A percentile compares a stretch with the other conserved stretches of the same genome.
Evolutionary conservation across 139 green algal species (phyloP).

Genomic region (Yamagishiella unicocca): DNA sequence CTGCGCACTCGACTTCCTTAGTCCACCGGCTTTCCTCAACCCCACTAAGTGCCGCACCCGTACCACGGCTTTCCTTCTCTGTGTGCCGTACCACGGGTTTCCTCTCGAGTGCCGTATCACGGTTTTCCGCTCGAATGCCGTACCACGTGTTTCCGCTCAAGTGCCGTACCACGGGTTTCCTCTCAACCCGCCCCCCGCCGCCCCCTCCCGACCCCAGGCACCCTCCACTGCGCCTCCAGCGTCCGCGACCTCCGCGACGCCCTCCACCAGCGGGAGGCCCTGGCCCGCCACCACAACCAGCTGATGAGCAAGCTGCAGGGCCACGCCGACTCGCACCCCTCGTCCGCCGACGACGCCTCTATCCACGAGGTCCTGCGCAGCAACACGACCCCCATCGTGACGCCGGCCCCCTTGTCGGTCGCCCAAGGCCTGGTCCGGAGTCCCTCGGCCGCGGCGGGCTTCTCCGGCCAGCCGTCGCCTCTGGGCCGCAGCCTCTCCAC

Average conservation of each 20-base stretch:
- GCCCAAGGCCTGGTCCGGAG: neutral
- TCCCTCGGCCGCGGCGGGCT: neutral
- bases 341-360: neutral
- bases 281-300: slow-evolving; percentile 4
- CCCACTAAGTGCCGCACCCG: no score
- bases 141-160: no score
- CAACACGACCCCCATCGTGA: neutral
- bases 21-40: no score
- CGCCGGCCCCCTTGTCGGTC: neutral
- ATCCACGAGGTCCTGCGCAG: neutral
- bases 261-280: slow-evolving; percentile 44
- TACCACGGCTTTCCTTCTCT: no score
- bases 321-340: neutral
- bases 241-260: slow-evolving; percentile 35
- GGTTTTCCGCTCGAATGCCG: no score
- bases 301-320: neutral
- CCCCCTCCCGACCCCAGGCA: neutral
- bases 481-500: neutral
- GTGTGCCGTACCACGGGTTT: no score
- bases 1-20: no score
- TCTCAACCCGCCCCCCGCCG: no score
- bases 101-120: no score
- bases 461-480: neutral
- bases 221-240: slow-evolving; percentile 4
- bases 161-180: no score